phyloP scores from a whole-genome alignment of 1,284 basidiomycete species.

The Spongiforma sp. region DNA sequence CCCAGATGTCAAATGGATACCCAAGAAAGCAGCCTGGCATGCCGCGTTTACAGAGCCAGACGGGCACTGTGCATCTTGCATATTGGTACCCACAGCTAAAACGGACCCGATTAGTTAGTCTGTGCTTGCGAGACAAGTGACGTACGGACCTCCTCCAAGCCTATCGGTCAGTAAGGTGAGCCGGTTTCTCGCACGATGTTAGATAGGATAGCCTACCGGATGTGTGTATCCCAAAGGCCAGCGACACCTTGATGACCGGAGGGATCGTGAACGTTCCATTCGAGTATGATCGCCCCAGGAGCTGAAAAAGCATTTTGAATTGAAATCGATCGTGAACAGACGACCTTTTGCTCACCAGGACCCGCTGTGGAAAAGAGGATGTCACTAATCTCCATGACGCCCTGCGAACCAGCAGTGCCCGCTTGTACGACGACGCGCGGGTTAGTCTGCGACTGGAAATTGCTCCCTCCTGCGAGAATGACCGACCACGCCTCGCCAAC shows the following conservation, averaged over 20 bases:
- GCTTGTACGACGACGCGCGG: conserved; percentile 50
- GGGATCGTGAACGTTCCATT: conserved; percentile 62
- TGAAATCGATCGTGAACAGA: not conserved
- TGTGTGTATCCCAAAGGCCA: conserved; percentile 64
- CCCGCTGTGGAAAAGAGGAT: conserved; percentile 52
- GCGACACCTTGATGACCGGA: conserved; percentile 53
- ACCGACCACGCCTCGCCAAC: conserved; percentile 63
- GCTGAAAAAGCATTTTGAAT: conserved; percentile 38
- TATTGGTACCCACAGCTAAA: not conserved
- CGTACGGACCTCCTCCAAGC: not conserved
- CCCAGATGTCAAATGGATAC: not conserved
- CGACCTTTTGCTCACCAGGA: conserved; percentile 38
- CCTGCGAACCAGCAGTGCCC: conserved; percentile 45
- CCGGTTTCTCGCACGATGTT: not conserved
- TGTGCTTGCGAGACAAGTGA: not conserved
- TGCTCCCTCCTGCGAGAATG: conserved; percentile 52
- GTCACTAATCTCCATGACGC: conserved; percentile 52
- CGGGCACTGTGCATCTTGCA: not conserved
- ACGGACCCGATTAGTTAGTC: not conserved
- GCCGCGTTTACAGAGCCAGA: not conserved
- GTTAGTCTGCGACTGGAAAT: conserved; percentile 48
- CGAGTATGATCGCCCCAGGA: conserved; percentile 58
- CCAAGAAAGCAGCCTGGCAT: not conserved
- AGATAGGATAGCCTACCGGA: conserved; percentile 20
- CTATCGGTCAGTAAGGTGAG: not conserved